A percentile compares a stretch with the other conserved stretches of the same genome.
These are phyloP conservation scores for Penicillium sp. DNA, from an alignment of 2,329 filamentous ascomycete species.

Conservation along the genomic window DNA sequence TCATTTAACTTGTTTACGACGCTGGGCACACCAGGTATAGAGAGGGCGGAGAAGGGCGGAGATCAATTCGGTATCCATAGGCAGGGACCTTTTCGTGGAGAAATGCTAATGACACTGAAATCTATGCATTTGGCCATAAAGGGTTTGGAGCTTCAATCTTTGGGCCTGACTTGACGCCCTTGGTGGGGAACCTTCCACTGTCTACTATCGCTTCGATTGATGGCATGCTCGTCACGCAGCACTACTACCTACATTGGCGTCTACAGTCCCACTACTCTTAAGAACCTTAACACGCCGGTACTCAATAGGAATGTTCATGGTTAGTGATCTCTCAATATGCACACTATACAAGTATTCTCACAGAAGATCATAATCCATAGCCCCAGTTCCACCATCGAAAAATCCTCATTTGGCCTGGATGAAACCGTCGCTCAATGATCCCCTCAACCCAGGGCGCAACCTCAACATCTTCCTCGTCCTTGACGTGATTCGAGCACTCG, in stretches of 20 bases:
- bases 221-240: no score
- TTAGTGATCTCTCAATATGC: background rate
- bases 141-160: background rate
- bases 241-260: background rate
- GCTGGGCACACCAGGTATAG: no score
- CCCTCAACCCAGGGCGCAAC: background rate
- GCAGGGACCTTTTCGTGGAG: no score
- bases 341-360: background rate
- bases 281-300: background rate
- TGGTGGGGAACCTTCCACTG: background rate
- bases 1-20: no score
- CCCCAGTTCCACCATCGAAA: background rate
- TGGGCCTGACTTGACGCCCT: background rate
- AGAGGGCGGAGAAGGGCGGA: no score
- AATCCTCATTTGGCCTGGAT: no score
- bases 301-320: background rate
- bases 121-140: no score
- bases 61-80: no score
- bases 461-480: background rate
- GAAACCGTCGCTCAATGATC: background rate
- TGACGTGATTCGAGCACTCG: background rate
- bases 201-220: background rate
- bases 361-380: background rate
- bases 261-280: background rate
- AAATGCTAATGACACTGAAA: no score